Base-by-base conservation (phyloP, 805 yeast genomes). In the Scheffersomyces amazonensis region DNA sequence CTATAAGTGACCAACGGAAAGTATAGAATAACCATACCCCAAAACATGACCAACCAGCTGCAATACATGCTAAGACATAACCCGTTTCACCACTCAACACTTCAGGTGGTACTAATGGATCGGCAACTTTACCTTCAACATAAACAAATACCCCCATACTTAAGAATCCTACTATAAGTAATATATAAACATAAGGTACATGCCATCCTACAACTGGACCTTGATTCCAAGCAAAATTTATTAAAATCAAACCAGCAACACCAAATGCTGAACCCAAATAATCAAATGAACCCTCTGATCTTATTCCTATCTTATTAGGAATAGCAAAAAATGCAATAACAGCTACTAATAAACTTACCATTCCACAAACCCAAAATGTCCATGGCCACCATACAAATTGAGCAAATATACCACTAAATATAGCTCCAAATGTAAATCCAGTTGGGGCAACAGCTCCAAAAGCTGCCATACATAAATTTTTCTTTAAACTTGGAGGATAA, bases 161-260 rank as follows among this genome's bases (percentile, higher is more conserved):
- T 2, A 58, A 47, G 10, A 83, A 40, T 0, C 88, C 81, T 3
- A 83, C 60, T 2, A 81, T 66, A 18, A 84, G 60, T 11, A 85
- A 54, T 0, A 71, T 76, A 36, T 80, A 76, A 31, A 80, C 76
- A 48, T 84, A 83, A 1, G 82, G 74, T 2, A 47, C 54, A 4
- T 62, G 54, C 91, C 91, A 85, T 10, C 91, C 90, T 2, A 70
- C 84, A 16, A 75, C 73, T 0, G 91, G 87, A 3, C 85, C 90
- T 53, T 86, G 88, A 50, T 83, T 86, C 79, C 86, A 80, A 1
- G 81, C 77, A 54, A 84, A 80, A 47, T 82, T 83, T 53, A 86
- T 69, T 16, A 85, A 54, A 3, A 83, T 66, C 31, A 86, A 55
- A 0, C 87, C 88, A 10, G 62, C 40, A 7, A 84, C 75, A 3